A percentile compares a stretch with the other conserved stretches of the same genome.
Conservation (phyloP, 192 early-diverging fungal genomes). For the Kappamyces sp. region DNA sequence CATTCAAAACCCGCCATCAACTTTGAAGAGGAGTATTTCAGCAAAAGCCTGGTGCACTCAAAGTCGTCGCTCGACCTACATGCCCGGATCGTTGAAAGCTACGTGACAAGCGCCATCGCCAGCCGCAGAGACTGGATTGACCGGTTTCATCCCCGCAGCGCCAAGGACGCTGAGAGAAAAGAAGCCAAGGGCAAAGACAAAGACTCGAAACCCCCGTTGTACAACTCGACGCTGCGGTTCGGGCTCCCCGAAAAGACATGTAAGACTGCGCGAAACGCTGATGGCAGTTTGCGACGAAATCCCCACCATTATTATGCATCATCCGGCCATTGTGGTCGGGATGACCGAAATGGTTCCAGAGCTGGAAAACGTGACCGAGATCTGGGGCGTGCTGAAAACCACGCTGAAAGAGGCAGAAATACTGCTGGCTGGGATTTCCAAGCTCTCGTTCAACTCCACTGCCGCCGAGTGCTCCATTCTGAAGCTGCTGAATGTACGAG, state of each 20-base stretch:
- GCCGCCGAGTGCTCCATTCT: slow-evolving; percentile 38
- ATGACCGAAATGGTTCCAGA: slow-evolving; percentile 45
- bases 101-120: not conserved
- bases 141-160: not conserved
- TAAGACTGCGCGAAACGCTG: not conserved
- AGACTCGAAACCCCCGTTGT: slow-evolving; percentile 25
- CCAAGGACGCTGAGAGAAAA: not conserved
- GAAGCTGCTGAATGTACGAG: slow-evolving; percentile 32
- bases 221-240: slow-evolving; percentile 4
- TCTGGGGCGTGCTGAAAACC: slow-evolving; percentile 16
- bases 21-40: slow-evolving; percentile 42
- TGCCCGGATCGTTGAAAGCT: slow-evolving; percentile 20
- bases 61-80: slow-evolving; percentile 36
- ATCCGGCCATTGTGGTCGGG: slow-evolving; percentile 25
- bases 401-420: slow-evolving; percentile 17
- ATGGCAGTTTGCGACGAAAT: slow-evolving; percentile 13
- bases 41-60: slow-evolving; percentile 22
- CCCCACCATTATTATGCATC: slow-evolving; percentile 41
- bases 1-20: slow-evolving; percentile 32
- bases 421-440: slow-evolving; percentile 11
- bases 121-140: slow-evolving; percentile 5
- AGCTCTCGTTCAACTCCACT: slow-evolving; percentile 2
- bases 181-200: slow-evolving; percentile 18
- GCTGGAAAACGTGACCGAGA: slow-evolving; percentile 17
- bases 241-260: slow-evolving; percentile 7